Base-by-base conservation (phyloP, 352 stramenopile genomes). In the Phytopythium vexans region DNA sequence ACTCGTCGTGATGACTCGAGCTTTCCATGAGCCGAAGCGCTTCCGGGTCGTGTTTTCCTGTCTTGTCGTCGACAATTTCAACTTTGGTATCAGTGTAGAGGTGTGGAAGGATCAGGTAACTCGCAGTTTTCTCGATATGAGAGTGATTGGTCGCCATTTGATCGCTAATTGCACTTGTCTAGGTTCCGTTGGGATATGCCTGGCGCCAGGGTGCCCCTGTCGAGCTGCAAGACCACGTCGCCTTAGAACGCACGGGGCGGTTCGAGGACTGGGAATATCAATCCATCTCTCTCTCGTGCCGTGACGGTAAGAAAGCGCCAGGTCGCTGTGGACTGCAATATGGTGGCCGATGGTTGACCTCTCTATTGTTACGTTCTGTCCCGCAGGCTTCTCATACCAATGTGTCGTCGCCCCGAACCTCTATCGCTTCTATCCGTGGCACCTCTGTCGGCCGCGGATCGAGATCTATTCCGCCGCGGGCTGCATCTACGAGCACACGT, bases 11-110 rank as follows among this genome's bases (percentile, higher is more conserved):
- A 33, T 89, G 16, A 72, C 72, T 39, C 67, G 74, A 15, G 9
- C 42, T 4, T 63, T 83, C 46, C 11, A 36, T 9, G 11, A 41
- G 4, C 34, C 58, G 3, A 27, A 54, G 10, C 56, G 56, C 3
- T 82, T 70, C 16, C 74, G 74, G 15, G 33, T 85, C n/a, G 45
- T 86, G n/a, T 72, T 88, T 38, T 78, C 72, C 33, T 78, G 65
- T 21, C 52, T 85, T 3, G 70, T 70, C 36, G 62, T 37, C 9
- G 33, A 52, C 1, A 35, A 60, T 5, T 64, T 36, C 7, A 77
- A 42, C 36, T 37, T 89, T 49, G 63, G 86, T 44, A 43, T 65
- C 34, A 74, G 84, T 32, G 6, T 89, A 4, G 72, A 85, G 8
- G 49, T 77, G 8, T 61, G 64, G 49, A 68, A 78, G 41, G 39